Conservation (phyloP, 768 basidiomycete genomes). For the Podaxis rugospora region DNA sequence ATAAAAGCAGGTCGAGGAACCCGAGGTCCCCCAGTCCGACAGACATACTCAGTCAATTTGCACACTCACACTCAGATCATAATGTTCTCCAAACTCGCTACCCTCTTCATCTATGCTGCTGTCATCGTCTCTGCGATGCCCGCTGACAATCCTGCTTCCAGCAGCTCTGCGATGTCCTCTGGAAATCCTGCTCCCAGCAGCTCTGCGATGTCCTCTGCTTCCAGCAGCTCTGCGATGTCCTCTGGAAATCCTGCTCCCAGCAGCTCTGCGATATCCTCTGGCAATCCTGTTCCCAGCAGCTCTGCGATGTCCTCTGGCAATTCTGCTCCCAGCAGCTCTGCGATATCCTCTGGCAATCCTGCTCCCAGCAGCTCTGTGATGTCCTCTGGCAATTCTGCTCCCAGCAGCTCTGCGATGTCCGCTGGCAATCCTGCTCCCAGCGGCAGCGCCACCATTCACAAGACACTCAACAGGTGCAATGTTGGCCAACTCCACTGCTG, state of each 20-base stretch:
- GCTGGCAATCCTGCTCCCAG: not conserved
- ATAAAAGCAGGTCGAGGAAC: not conserved
- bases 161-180: not conserved
- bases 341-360: no score
- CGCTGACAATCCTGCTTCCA: not conserved
- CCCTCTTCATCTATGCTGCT: not conserved
- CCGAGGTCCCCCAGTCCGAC: not conserved
- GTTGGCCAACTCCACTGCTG: not conserved
- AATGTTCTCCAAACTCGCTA: not conserved
- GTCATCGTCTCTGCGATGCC: not conserved
- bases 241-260: no score
- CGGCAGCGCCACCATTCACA: not conserved
- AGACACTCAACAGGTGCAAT: not conserved
- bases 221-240: no score
- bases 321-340: no score
- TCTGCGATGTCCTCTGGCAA: not conserved
- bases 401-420: not conserved
- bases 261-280: not conserved
- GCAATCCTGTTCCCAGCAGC: not conserved
- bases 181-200: not conserved
- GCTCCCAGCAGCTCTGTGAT: no score
- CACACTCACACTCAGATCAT: not conserved
- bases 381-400: no score
- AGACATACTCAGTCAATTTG: not conserved
- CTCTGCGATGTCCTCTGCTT: not conserved